These are phyloP conservation scores for Coemansia sp. DNA, from an alignment of 192 early-diverging fungal genomes.

Conservation along the genomic window DNA sequence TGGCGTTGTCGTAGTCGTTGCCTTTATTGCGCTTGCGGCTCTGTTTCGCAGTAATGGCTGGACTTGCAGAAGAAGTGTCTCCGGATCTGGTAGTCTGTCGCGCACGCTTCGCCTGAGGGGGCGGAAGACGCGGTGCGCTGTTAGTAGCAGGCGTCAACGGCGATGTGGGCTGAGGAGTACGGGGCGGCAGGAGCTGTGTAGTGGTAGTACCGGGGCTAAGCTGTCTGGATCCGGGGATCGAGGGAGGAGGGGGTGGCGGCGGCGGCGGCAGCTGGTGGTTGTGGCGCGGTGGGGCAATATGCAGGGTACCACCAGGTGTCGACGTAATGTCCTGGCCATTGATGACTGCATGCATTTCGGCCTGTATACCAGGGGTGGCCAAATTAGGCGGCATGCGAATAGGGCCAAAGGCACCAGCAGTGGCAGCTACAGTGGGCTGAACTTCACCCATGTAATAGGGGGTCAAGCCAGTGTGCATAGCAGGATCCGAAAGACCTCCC, in stretches of 20 bases:
- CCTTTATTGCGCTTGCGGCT: not conserved
- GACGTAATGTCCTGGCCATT: conserved; percentile 33
- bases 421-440: conserved; percentile 12
- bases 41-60: not conserved
- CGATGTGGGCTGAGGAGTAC: not conserved
- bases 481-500: conserved; percentile 32
- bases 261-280: not conserved
- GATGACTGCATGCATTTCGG: conserved; percentile 30
- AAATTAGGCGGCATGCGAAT: conserved; percentile 14
- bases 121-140: not conserved
- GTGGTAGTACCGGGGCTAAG: too few relatives aligned
- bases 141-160: not conserved
- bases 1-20: not conserved
- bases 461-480: conserved; percentile 47
- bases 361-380: conserved; percentile 35
- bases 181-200: too few relatives aligned
- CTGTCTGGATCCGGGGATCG: too few relatives aligned
- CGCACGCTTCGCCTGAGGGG: not conserved
- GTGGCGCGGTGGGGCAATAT: not conserved
- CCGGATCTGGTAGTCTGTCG: not conserved
- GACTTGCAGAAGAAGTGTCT: not conserved
- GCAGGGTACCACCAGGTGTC: conserved; percentile 46
- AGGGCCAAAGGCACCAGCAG: conserved; percentile 3
- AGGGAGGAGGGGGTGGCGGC: too few relatives aligned
- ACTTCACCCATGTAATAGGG: conserved; percentile 37